These are phyloP conservation scores for Phaeomoniella chlamydospora DNA, from an alignment of 2,329 filamentous ascomycete genomes.

Conservation along the genomic window DNA sequence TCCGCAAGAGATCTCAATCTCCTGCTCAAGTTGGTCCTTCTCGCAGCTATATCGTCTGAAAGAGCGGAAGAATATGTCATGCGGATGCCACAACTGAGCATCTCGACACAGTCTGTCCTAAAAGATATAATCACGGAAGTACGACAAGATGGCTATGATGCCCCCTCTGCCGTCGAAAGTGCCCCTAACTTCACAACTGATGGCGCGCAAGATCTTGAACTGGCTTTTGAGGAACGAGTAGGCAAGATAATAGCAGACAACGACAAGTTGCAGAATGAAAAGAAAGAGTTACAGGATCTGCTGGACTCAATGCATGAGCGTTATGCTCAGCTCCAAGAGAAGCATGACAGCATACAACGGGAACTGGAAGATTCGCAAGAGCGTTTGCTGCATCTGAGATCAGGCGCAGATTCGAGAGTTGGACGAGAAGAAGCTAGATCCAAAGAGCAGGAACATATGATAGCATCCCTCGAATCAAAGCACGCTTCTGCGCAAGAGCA, in stretches of 20 bases:
- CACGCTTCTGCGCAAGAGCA: constrained; percentile 37
- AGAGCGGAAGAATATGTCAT: constrained; percentile 40
- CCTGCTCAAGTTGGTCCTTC: constrained; percentile 48
- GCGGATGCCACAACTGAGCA: constrained; percentile 27
- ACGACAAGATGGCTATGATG: constrained; percentile 21
- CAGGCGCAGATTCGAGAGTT: constrained; percentile 13
- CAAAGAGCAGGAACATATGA: constrained; percentile 54
- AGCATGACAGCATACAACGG: constrained; percentile 29
- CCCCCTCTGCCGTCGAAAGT: constrained; percentile 1
- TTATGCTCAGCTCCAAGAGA: constrained; percentile 42
- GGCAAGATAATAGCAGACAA: constrained; percentile 37
- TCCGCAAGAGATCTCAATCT: constrained; percentile 31
- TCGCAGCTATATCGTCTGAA: constrained; percentile 46
- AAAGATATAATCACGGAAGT: constrained; percentile 33
- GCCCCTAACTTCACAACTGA: not conserved
- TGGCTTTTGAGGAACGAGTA: constrained; percentile 32
- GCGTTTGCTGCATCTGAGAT: constrained; percentile 36
- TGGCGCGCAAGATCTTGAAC: constrained; percentile 23
- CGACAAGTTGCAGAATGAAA: constrained; percentile 41
- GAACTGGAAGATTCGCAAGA: constrained; percentile 31
- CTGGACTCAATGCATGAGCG: constrained; percentile 40
- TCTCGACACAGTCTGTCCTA: constrained; percentile 27
- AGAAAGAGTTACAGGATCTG: constrained; percentile 31
- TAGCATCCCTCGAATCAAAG: constrained; percentile 55
- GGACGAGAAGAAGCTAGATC: constrained; percentile 16